phyloP scores from a whole-genome alignment of 1,139 yeast species.

The Hanseniaspora uvarum region DNA sequence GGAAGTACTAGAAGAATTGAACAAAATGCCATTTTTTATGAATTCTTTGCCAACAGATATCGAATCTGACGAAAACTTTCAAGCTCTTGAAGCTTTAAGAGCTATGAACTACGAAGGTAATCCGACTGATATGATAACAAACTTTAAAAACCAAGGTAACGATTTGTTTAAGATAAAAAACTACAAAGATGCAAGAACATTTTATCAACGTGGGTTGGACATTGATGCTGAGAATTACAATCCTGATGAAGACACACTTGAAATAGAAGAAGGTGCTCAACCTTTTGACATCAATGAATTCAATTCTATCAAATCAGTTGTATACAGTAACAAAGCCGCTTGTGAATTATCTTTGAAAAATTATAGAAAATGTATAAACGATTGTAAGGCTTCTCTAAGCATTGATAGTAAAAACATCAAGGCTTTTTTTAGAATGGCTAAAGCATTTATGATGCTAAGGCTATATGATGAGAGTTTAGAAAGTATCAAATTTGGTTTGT shows the following conservation, averaged over 20 bases:
- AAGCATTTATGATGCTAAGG: slow-evolving; percentile 62
- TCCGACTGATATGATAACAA: slow-evolving; percentile 80
- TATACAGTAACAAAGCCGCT: slow-evolving; percentile 78
- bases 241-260: slow-evolving; percentile 11
- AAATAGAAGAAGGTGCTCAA: not conserved
- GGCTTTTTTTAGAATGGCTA: slow-evolving; percentile 77
- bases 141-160: slow-evolving; percentile 88
- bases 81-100: slow-evolving; percentile 75
- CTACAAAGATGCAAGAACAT: slow-evolving; percentile 65
- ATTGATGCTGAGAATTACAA: slow-evolving; percentile 48
- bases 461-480: slow-evolving; percentile 63
- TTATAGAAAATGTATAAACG: slow-evolving; percentile 76
- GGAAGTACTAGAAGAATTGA: slow-evolving; percentile 68
- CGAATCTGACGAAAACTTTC: slow-evolving; percentile 61
- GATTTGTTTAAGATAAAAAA: slow-evolving; percentile 65
- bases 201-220: slow-evolving; percentile 70
- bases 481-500: slow-evolving; percentile 54
- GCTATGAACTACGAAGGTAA: slow-evolving; percentile 94
- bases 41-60: slow-evolving; percentile 71
- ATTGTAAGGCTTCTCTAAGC: slow-evolving; percentile 62
- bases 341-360: slow-evolving; percentile 79
- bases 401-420: slow-evolving; percentile 63
- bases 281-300: slow-evolving; percentile 11
- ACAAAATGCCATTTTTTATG: slow-evolving; percentile 89
- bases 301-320: slow-evolving; percentile 44